These are phyloP conservation scores for Phytopythium mirpurense DNA, from an alignment of 352 stramenopile species.

Conservation along the genomic window DNA sequence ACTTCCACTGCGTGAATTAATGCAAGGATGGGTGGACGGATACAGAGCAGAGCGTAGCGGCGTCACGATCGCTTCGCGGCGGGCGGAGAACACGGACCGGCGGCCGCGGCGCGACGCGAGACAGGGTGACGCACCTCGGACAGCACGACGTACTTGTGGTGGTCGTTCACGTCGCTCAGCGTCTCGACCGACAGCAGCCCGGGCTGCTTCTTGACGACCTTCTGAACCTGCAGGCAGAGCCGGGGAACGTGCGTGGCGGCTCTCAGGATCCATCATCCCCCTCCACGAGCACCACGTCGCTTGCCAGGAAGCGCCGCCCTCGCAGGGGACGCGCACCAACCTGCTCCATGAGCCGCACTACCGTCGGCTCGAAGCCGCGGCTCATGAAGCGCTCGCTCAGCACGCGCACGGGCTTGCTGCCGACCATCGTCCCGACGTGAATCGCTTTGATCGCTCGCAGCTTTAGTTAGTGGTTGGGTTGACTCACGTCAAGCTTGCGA, in stretches of 20 bases:
- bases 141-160: conserved; percentile 86
- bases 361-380: conserved; percentile 77
- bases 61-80: no score
- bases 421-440: conserved; percentile 5
- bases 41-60: no score
- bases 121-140: conserved; percentile 47
- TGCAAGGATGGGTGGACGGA: neutral
- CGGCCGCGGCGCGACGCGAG: neutral
- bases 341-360: conserved; percentile 76
- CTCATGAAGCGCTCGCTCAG: conserved; percentile 83
- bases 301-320: neutral
- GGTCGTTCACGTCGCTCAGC: conserved; percentile 74
- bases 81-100: no score
- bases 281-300: neutral
- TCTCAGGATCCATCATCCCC: no score
- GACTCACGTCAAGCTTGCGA: no score
- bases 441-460: neutral
- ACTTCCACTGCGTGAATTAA: conserved; percentile 49
- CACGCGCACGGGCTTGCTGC: conserved; percentile 62
- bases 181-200: conserved; percentile 78
- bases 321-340: conserved; percentile 16
- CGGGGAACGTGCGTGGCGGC: no score
- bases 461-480: no score
- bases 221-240: conserved; percentile 41
- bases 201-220: conserved; percentile 67